Conservation (phyloP, 257 asterid genomes). For the Perilla frutescens region DNA sequence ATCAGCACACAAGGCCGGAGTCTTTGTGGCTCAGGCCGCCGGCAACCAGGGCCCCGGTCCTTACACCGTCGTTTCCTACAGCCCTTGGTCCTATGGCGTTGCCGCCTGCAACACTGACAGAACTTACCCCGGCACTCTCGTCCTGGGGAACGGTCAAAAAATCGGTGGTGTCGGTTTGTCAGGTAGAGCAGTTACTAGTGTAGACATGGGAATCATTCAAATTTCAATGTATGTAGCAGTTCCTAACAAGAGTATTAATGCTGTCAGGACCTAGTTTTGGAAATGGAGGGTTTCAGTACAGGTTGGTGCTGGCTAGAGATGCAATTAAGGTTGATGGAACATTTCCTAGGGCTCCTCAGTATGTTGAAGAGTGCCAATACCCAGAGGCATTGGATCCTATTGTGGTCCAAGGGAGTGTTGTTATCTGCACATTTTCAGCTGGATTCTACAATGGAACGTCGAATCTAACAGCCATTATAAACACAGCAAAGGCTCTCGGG, state of each 20-base stretch:
- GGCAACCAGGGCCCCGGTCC: conserved; percentile 93
- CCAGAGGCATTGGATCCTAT: conserved; percentile 75
- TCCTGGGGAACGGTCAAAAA: conserved; percentile 72
- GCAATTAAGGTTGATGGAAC: conserved; percentile 54
- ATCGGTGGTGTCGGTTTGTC: conserved; percentile 81
- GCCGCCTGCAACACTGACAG: conserved; percentile 82
- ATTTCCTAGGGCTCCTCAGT: conserved; percentile 57
- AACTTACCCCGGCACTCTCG: conserved; percentile 73
- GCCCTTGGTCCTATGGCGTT: conserved; percentile 87
- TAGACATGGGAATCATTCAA: background rate
- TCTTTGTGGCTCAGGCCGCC: conserved; percentile 75
- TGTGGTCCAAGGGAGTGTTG: conserved; percentile 64
- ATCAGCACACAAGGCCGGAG: conserved; percentile 84
- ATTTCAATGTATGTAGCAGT: background rate
- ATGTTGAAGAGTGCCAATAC: conserved; percentile 78
- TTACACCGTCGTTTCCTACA: conserved; percentile 73
- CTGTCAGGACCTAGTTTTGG: conserved; percentile 72
- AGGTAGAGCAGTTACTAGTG: conserved; percentile 45
- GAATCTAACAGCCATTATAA: conserved; percentile 56
- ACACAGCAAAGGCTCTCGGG: conserved; percentile 65
- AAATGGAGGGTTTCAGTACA: conserved; percentile 58
- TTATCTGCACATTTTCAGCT: conserved; percentile 81
- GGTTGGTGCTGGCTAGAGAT: conserved; percentile 77
- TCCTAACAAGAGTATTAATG: background rate
- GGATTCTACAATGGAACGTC: conserved; percentile 82